A percentile compares a stretch with the other conserved stretches of the same genome.
Evolutionary conservation across 2,329 filamentous ascomycete species (phyloP).

Genomic region (Claviceps purpurea): DNA sequence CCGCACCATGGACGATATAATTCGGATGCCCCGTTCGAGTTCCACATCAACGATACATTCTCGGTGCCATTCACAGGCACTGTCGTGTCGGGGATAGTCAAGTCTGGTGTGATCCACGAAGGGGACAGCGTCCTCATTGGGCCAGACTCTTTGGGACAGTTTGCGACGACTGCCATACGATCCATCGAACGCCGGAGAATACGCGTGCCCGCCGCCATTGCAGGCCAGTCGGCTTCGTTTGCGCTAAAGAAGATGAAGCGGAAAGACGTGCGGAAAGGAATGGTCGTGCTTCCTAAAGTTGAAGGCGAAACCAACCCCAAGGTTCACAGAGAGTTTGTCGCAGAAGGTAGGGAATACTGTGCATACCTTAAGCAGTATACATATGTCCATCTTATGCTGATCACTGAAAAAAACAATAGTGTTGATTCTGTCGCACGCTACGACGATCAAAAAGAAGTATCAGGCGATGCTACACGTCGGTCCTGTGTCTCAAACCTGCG

Average conservation of each 20-base stretch:
- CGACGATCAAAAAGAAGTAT: slow-evolving; percentile 92
- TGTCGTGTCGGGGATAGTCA: slow-evolving; percentile 88
- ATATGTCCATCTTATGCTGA: not conserved
- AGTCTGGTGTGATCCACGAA: slow-evolving; percentile 72
- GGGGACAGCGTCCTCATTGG: slow-evolving; percentile 86
- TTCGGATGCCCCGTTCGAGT: slow-evolving; percentile 76
- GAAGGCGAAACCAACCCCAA: slow-evolving; percentile 58
- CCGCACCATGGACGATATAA: slow-evolving; percentile 93
- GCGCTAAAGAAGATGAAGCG: slow-evolving; percentile 76
- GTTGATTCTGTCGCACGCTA: slow-evolving; percentile 86
- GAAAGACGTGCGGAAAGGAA: slow-evolving; percentile 92
- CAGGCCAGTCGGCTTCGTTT: slow-evolving; percentile 86
- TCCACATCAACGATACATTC: slow-evolving; percentile 94
- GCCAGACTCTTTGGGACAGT: slow-evolving; percentile 81
- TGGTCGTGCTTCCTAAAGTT: slow-evolving; percentile 83
- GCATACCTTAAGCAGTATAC: not conserved
- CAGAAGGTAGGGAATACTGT: slow-evolving; percentile 43
- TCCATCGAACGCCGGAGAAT: slow-evolving; percentile 94
- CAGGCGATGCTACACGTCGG: slow-evolving; percentile 98
- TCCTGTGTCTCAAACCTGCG: slow-evolving; percentile 86
- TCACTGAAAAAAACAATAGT: slow-evolving; percentile 34
- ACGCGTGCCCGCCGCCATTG: slow-evolving; percentile 71
- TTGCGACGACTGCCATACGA: slow-evolving; percentile 72
- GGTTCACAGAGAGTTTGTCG: slow-evolving; percentile 63
- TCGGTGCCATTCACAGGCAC: slow-evolving; percentile 95